Evolutionary conservation across 208 protist species (phyloP).

Genomic region (Porcisia hertigi): DNA sequence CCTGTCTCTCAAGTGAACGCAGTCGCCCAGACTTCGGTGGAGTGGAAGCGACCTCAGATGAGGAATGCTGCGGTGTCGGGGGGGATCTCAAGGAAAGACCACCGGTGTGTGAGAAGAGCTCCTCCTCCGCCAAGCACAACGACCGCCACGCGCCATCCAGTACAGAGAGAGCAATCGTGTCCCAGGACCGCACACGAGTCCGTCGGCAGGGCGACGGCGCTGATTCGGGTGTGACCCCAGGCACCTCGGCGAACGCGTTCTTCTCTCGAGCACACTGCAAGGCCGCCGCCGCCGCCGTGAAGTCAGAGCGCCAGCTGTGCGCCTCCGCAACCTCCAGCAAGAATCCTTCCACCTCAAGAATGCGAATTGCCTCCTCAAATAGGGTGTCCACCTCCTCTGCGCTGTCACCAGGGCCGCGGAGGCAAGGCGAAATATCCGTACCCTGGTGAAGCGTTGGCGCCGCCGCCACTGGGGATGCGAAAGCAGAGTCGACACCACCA

Average conservation of each 20-base stretch:
- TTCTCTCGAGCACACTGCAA: slow-evolving; percentile 13
- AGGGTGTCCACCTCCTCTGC: slow-evolving; percentile 12
- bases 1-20: slow-evolving; percentile 15
- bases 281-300: slow-evolving; percentile 9
- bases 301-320: slow-evolving; percentile 22
- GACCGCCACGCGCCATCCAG: slow-evolving; percentile 26
- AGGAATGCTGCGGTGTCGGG: background rate
- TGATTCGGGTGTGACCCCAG: slow-evolving; percentile 3
- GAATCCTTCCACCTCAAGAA: slow-evolving; percentile 15
- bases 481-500: background rate
- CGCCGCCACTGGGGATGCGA: background rate
- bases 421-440: background rate
- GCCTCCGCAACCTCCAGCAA: slow-evolving; percentile 30
- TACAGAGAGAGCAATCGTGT: slow-evolving; percentile 22
- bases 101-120: slow-evolving; percentile 9
- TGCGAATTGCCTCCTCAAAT: slow-evolving; percentile 19
- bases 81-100: background rate
- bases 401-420: background rate
- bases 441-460: background rate
- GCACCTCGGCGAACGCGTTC: slow-evolving; percentile 1
- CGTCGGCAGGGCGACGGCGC: background rate
- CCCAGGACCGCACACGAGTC: slow-evolving; percentile 24
- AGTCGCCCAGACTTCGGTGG: slow-evolving; percentile 3
- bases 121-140: slow-evolving; percentile 17
- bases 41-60: background rate